Percentiles rank a stretch among this genome's conserved stretches.
phyloP scores from a whole-genome alignment of 176 grass and related monocot genomes.

The Panicum miliaceum region DNA sequence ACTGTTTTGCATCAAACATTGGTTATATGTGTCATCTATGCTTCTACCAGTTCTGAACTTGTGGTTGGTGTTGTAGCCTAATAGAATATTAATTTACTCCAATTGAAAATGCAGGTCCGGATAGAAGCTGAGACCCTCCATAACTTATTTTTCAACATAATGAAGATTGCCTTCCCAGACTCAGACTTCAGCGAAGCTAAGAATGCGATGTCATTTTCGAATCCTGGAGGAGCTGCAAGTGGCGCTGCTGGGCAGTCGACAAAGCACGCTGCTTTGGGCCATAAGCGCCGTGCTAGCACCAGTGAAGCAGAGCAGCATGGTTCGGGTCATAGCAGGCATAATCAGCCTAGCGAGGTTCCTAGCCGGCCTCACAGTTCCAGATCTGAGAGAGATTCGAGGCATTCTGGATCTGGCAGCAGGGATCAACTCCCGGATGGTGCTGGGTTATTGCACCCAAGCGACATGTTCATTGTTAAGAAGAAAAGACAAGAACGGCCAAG shows the following conservation, averaged over 20 bases:
- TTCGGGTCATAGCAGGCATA: constrained; percentile 36
- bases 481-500: constrained; percentile 82
- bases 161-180: constrained; percentile 99
- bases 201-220: constrained; percentile 61
- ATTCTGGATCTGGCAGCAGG: constrained; percentile 45
- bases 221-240: constrained; percentile 44
- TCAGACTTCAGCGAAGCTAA: constrained; percentile 84
- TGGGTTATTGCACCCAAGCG: constrained; percentile 73
- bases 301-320: constrained; percentile 51
- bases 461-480: constrained; percentile 92
- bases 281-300: constrained; percentile 50
- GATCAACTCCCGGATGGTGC: constrained; percentile 43
- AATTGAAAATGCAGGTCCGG: constrained; percentile 56
- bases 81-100: constrained; percentile 24
- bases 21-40: neutral
- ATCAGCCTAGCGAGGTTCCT: constrained; percentile 38
- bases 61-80: neutral
- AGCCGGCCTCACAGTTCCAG: constrained; percentile 46
- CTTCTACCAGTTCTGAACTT: neutral
- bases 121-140: constrained; percentile 84
- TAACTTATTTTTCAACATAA: constrained; percentile 87
- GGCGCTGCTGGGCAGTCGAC: constrained; percentile 36
- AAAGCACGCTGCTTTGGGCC: constrained; percentile 45
- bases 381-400: constrained; percentile 58
- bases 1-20: neutral